A percentile compares a stretch with the other conserved stretches of the same genome.
These are phyloP conservation scores for Leavenworthia alabamica DNA, from an alignment of 345 rosid species.

Conservation along the genomic window DNA sequence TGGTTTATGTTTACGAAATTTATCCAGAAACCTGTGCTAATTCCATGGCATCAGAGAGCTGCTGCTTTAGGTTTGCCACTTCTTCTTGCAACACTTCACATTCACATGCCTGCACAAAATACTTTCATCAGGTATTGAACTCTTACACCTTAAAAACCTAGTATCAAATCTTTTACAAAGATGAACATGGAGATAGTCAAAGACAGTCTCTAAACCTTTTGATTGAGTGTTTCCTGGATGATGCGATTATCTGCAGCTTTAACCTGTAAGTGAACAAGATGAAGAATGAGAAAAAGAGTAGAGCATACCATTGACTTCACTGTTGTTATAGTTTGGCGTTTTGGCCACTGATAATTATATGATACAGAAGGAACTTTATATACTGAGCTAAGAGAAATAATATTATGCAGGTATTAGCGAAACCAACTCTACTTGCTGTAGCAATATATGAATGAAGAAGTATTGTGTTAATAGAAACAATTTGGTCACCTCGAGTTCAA, in stretches of 20 bases:
- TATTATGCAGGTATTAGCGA: not conserved
- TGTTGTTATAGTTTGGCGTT: not conserved
- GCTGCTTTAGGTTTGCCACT: constrained; percentile 57
- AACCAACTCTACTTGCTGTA: constrained; percentile 4
- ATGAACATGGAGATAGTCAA: not conserved
- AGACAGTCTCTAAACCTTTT: constrained; percentile 48
- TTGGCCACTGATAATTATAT: not conserved
- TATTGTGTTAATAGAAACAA: constrained; percentile 7
- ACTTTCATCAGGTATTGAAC: constrained; percentile 12
- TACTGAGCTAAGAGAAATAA: not conserved
- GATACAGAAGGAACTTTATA: not conserved
- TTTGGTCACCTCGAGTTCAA: constrained; percentile 79
- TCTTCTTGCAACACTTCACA: constrained; percentile 67
- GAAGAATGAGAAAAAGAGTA: not conserved
- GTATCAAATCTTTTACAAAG: not conserved
- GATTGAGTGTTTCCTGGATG: constrained; percentile 80
- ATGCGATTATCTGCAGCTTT: constrained; percentile 87
- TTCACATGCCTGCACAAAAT: constrained; percentile 55
- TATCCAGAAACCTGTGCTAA: constrained; percentile 23
- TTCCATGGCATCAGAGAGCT: constrained; percentile 61
- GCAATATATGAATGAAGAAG: constrained; percentile 4
- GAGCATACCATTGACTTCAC: not conserved
- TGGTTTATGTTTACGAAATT: constrained; percentile 15
- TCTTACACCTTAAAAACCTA: not conserved
- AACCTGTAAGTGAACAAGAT: constrained; percentile 52